phyloP scores from a whole-genome alignment of 2,329 filamentous ascomycete species.

The Colletotrichum zoysiae region DNA sequence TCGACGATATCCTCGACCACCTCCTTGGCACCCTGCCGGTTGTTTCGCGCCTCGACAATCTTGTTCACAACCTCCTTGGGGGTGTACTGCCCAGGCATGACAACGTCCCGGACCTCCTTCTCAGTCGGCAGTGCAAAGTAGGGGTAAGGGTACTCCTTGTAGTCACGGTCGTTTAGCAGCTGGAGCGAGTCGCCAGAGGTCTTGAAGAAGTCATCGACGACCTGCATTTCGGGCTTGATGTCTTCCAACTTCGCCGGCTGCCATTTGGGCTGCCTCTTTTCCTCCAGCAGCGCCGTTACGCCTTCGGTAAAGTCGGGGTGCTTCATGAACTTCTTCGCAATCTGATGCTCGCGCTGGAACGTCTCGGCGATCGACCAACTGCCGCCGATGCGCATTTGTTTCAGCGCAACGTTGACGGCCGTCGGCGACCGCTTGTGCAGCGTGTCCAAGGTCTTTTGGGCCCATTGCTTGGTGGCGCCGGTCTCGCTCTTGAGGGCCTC shows the following conservation, averaged over 20 bases:
- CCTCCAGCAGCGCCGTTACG: slow-evolving; percentile 83
- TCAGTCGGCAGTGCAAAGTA: slow-evolving; percentile 82
- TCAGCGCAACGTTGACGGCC: slow-evolving; percentile 84
- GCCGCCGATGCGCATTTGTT: slow-evolving; percentile 82
- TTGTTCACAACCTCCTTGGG: slow-evolving; percentile 71
- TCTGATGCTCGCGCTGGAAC: slow-evolving; percentile 87
- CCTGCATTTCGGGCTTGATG: slow-evolving; percentile 65
- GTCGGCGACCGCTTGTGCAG: slow-evolving; percentile 86
- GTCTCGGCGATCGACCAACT: slow-evolving; percentile 86
- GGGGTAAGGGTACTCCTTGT: slow-evolving; percentile 78
- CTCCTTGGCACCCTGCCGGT: slow-evolving; percentile 77
- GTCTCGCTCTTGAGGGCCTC: slow-evolving; percentile 69
- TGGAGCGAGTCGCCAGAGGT: slow-evolving; percentile 61
- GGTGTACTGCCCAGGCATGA: slow-evolving; percentile 56
- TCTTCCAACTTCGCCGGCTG: slow-evolving; percentile 78
- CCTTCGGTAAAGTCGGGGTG: slow-evolving; percentile 93
- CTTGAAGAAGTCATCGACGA: slow-evolving; percentile 78
- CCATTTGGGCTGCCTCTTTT: slow-evolving; percentile 81
- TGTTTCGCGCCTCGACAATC: slow-evolving; percentile 69
- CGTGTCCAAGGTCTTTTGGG: slow-evolving; percentile 79
- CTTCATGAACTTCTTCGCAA: slow-evolving; percentile 89
- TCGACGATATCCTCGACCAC: slow-evolving; percentile 77
- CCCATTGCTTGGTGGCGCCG: slow-evolving; percentile 77
- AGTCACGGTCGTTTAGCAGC: slow-evolving; percentile 74
- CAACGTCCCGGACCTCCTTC: slow-evolving; percentile 63